Base-by-base conservation (phyloP, 2,329 filamentous ascomycete genomes). In the Fusarium agapanthi region DNA sequence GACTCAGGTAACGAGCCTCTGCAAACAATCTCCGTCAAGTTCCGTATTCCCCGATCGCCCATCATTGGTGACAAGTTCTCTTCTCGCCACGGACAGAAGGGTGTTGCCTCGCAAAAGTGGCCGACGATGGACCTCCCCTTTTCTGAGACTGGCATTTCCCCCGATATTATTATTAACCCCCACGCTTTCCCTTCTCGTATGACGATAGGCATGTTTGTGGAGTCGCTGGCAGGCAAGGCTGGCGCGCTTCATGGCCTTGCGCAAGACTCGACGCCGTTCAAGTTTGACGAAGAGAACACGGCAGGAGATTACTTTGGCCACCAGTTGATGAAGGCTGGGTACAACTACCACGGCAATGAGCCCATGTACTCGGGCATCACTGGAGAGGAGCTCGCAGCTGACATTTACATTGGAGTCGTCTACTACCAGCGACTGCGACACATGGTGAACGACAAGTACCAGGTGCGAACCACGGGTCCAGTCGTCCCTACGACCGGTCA, bases 391-490 rank as follows among this genome's bases (percentile, higher is more conserved):
- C 91, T 99, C 44, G 91, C 91, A 26, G 95, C 95, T 12, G 96
- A 99, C 80, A 98, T 99, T 79, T 99, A 97, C 84, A 90, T 98
- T 67, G 96, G 96, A 51, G 91, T 98, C 16, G 96, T 99, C 69
- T 98, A 98, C 87, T 99, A 99, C 87, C 96, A 99, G 84, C 92
- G 96, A 82, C 88, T 99, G 69, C 89, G 96, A 81, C 96, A 99
- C 91, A 99, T 99, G 96, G 96, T 99, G 63, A 98, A 98, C 88
- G 96, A 99, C 84, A 99, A 99, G 84, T 99, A 93, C 87, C 96
- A 99, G 83, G 96, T 98, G 62, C 91, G 96, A 83, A 98, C 96
- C 6, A 98, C 96, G 0, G 96, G 96, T 61, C 95, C 95, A 2
- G 92, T 98, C 47, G 96, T 96, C 61, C 90, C 92, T 30, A 90